These are phyloP conservation scores for Salvia rosmarinus DNA, from an alignment of 257 asterid species.

Conservation along the genomic window DNA sequence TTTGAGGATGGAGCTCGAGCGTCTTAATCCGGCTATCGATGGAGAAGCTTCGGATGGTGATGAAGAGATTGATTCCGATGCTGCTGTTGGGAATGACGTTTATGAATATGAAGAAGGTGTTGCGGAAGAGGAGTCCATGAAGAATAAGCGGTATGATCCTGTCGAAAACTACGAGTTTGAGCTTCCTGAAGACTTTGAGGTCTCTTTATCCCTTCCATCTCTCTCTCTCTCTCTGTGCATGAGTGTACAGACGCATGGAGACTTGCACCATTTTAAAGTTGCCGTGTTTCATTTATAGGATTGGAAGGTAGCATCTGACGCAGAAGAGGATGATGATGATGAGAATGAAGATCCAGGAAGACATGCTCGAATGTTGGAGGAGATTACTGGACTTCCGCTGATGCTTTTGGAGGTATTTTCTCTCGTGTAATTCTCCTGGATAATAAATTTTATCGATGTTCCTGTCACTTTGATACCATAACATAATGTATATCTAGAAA, in stretches of 20 bases:
- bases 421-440: neutral
- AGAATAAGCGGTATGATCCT: constrained; percentile 72
- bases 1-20: constrained; percentile 54
- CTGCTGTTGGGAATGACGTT: constrained; percentile 42
- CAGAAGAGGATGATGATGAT: constrained; percentile 46
- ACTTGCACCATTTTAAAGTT: neutral
- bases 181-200: constrained; percentile 85
- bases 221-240: neutral
- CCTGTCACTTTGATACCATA: neutral
- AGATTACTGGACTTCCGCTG: constrained; percentile 73
- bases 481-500: neutral
- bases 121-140: constrained; percentile 79
- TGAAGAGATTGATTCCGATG: constrained; percentile 45
- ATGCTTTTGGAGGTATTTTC: constrained; percentile 68
- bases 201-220: no score
- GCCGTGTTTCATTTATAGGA: constrained; percentile 49
- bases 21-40: constrained; percentile 12
- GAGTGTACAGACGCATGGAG: neutral
- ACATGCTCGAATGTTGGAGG: constrained; percentile 78
- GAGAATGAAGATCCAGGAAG: constrained; percentile 54
- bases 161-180: constrained; percentile 76
- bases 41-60: constrained; percentile 37
- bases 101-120: constrained; percentile 80
- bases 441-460: neutral
- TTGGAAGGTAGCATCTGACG: constrained; percentile 78